Percentiles rank a stretch among this genome's conserved stretches.
Evolutionary conservation across 805 yeast species (phyloP).

Genomic region (Saturnispora halmiae): DNA sequence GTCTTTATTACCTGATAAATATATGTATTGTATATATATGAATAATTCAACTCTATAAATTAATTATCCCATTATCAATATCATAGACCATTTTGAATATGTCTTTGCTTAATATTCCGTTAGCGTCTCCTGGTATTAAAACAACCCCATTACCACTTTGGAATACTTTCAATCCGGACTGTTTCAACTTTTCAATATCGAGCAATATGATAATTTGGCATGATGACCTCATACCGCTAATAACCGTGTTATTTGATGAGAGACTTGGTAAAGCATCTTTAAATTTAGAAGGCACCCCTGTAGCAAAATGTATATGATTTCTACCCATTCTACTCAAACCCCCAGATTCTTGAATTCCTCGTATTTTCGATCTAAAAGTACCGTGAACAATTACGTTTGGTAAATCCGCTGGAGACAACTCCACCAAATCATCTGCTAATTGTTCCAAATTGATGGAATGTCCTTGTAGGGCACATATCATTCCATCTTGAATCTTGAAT

Average conservation of each 20-base stretch:
- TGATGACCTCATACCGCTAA: conserved; percentile 66
- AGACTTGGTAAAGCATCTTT: not conserved
- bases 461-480: conserved; percentile 89
- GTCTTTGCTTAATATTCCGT: conserved; percentile 41
- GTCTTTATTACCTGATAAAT: too few relatives aligned
- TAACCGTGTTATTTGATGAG: conserved; percentile 32
- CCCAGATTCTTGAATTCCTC: conserved; percentile 38
- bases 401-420: conserved; percentile 27
- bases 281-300: conserved; percentile 35
- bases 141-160: conserved; percentile 69
- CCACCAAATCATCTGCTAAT: conserved; percentile 12
- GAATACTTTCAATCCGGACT: conserved; percentile 41
- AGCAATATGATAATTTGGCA: conserved; percentile 54
- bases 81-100: conserved; percentile 32
- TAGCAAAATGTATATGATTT: conserved; percentile 81
- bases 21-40: too few relatives aligned
- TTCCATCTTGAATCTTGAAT: conserved; percentile 36
- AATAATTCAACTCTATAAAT: too few relatives aligned
- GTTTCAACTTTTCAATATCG: conserved; percentile 41
- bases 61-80: conserved; percentile 8
- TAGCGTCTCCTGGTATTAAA: conserved; percentile 49
- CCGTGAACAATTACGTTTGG: conserved; percentile 70
- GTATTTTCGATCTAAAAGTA: conserved; percentile 45
- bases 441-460: conserved; percentile 47
- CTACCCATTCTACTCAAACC: conserved; percentile 65